Conservation (phyloP, 2,329 filamentous ascomycete species). For the Apiospora malaysiana region DNA sequence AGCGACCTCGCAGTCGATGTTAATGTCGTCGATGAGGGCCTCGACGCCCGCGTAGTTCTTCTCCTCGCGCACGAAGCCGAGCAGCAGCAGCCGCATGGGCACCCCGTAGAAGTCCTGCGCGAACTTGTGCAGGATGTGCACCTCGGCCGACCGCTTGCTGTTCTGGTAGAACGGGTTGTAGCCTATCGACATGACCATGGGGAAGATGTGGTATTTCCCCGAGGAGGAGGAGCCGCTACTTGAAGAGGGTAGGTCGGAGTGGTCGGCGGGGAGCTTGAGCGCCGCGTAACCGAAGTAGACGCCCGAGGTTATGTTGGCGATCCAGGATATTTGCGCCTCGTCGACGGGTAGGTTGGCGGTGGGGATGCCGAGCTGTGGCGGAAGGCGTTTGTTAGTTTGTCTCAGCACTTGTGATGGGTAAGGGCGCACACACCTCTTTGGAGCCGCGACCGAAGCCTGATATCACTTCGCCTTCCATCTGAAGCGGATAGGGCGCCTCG, state of each 20-base stretch:
- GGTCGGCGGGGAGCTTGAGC: constrained; percentile 61
- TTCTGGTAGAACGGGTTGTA: constrained; percentile 99
- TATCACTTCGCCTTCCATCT: constrained; percentile 85
- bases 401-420: background rate
- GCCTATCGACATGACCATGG: constrained; percentile 92
- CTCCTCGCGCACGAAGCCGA: constrained; percentile 90
- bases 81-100: constrained; percentile 77
- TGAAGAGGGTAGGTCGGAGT: constrained; percentile 46
- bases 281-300: constrained; percentile 95
- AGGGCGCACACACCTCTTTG: constrained; percentile 70
- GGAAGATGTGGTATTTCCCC: constrained; percentile 60
- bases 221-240: background rate
- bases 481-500: constrained; percentile 78
- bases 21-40: constrained; percentile 85
- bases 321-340: constrained; percentile 64
- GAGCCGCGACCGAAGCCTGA: constrained; percentile 93
- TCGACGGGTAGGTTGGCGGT: constrained; percentile 91
- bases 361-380: constrained; percentile 82
- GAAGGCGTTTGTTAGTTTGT: constrained; percentile 9
- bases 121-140: constrained; percentile 85
- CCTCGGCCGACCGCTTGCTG: constrained; percentile 82
- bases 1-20: constrained; percentile 85
- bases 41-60: constrained; percentile 86
- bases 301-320: constrained; percentile 70
- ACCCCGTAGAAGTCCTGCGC: constrained; percentile 82